Evolutionary conservation across 129 eudicot genomes (phyloP).

Genomic region (Chrysanthemum lavandulifolium): DNA sequence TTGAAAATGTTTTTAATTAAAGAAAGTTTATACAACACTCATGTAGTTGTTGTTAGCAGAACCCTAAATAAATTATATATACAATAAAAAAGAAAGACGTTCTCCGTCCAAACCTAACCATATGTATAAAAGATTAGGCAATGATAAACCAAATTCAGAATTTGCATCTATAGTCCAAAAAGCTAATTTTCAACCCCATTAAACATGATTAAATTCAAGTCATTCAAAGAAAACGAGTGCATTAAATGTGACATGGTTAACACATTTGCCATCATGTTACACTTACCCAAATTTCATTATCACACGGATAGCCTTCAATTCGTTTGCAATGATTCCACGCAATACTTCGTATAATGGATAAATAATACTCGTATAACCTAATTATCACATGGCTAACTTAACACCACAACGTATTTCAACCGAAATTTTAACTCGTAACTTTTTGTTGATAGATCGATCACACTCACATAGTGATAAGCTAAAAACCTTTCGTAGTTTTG

Average conservation of each 20-base stretch:
- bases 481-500: no score
- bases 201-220: constrained; percentile 23
- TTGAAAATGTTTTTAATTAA: no score
- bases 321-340: constrained; percentile 27
- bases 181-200: constrained; percentile 17
- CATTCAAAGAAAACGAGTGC: constrained; percentile 36
- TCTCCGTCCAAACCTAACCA: background rate
- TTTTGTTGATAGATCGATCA: no score
- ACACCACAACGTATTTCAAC: no score
- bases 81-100: no score
- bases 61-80: no score
- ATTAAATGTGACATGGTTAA: constrained; percentile 29
- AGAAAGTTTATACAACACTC: no score
- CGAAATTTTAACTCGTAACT: no score
- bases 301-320: constrained; percentile 39
- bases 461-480: no score
- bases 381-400: no score
- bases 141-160: background rate
- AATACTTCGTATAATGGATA: background rate
- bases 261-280: constrained; percentile 28
- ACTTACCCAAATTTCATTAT: constrained; percentile 28
- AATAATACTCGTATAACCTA: no score
- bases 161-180: constrained; percentile 4
- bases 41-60: no score
- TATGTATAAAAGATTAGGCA: background rate